Base-by-base conservation (phyloP, 2,329 filamentous ascomycete species). In the Xylaria multiplex region DNA sequence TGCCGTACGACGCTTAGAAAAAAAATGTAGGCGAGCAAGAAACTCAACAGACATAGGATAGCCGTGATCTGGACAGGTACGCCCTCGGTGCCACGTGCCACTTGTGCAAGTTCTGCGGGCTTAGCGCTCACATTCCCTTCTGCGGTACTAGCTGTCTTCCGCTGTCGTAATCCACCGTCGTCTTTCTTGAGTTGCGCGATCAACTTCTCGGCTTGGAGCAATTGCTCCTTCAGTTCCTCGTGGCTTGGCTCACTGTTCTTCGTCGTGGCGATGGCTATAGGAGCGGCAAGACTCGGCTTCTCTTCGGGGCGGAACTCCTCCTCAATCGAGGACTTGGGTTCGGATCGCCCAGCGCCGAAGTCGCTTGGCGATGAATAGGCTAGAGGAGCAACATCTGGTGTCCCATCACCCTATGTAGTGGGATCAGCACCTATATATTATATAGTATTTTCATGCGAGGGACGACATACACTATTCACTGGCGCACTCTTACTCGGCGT, bases 1-100 rank as follows among this genome's bases (percentile, higher is more conserved):
- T 55, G 32, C 5, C 32, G 52, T 35, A 60, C 60, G 45, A 61
- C 66, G 49, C 67, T 71, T 89, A 99, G 81, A 99, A 99, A 84
- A 84, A 99, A 93, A 80, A 98, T 88, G 81, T 97, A 99, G 62
- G 93, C 96, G 73, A 98, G 86, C 76, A 99, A 81, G 83, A 99
- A 99, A 83, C 93, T 94, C 70, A 97, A 74, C 74, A 99, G 83
- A 78, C 94, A 97, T 49, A 99, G 83, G 24, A 88, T 83, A 24
- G 96, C 95, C 50, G 92, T 92, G 69, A 95, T 87, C 78, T 95
- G 91, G 56, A 99, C 88, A 0, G 96, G 90, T 3, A 99, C 95
- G 24, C 96, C 95, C 73, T 93, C 89, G 71, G 80, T 89, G 78
- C 79, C 86, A 35, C 82, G 84, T 68, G 82, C 83, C 73, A 84